Conservation (phyloP, 768 basidiomycete genomes). For the Baorangia bicolor region DNA sequence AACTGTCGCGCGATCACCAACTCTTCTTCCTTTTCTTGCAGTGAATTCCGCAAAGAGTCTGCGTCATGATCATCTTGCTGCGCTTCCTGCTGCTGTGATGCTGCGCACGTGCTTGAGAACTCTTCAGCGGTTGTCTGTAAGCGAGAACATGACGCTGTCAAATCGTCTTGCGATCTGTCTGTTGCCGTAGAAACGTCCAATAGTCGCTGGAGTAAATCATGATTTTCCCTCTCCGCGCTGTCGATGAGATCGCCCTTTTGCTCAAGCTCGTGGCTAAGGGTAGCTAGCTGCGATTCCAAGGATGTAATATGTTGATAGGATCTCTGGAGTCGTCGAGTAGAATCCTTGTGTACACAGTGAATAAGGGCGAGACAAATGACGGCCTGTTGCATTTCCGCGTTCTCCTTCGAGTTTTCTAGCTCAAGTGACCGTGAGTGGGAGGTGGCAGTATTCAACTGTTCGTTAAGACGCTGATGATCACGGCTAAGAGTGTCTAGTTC, state of each 20-base stretch:
- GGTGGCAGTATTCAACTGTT: constrained; percentile 4
- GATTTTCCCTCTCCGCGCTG: constrained; percentile 9
- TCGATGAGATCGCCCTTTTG: constrained; percentile 2
- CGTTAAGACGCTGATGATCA: constrained; percentile 9
- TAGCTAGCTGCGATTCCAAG: constrained; percentile 20
- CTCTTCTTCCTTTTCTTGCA: constrained; percentile 36
- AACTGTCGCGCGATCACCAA: constrained; percentile 36
- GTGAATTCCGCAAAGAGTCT: constrained; percentile 39
- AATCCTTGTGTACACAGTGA: constrained; percentile 16
- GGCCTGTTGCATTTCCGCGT: constrained; percentile 13
- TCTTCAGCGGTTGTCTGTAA: constrained; percentile 1
- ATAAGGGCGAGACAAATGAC: constrained; percentile 27
- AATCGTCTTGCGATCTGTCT: neutral
- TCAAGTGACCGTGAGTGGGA: constrained; percentile 14
- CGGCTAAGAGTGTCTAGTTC: constrained; percentile 15
- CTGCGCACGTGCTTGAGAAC: neutral
- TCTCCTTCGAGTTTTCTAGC: constrained; percentile 3
- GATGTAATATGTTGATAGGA: constrained; percentile 3
- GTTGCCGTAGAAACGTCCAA: constrained; percentile 4
- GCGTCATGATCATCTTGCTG: constrained; percentile 19
- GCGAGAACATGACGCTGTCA: neutral
- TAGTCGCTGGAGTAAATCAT: constrained; percentile 9
- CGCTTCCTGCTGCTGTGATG: neutral
- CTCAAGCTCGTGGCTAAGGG: constrained; percentile 17
- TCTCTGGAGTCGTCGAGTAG: constrained; percentile 9